Evolutionary conservation across 2,329 filamentous ascomycete genomes (phyloP), one percentile per base, ranked within the genome.

Genomic region (Elsinoe perseae): DNA sequence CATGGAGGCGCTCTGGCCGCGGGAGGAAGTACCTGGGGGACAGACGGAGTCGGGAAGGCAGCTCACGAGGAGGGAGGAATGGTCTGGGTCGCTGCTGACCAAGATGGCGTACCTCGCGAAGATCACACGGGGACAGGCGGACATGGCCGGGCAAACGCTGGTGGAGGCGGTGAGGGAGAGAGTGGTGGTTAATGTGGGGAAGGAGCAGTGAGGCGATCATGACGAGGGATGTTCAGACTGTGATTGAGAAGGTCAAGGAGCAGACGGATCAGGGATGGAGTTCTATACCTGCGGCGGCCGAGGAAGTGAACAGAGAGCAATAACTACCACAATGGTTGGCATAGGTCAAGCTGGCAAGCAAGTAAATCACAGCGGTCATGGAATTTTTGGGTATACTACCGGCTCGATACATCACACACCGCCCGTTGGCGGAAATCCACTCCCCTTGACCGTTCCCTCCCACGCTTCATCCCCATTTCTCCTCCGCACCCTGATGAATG

Each of bases 371-470:
- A n/a, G n/a, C n/a, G n/a, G n/a, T n/a, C n/a, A n/a, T n/a, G n/a
- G n/a, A n/a, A n/a, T n/a, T n/a, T n/a, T n/a, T n/a, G n/a, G n/a
- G n/a, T n/a, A n/a, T n/a, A n/a, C n/a, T n/a, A n/a, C n/a, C n/a
- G n/a, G n/a, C n/a, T n/a, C n/a, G n/a, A n/a, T n/a, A n/a, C n/a
- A n/a, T n/a, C n/a, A 36, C 32, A 36, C 32, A 14, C 32, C 66
- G 36, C 68, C 68, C 46, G 75, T 73, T 0, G 89, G 89, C 18
- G 91, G 92, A 66, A 95, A 95, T 59, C 77, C 85, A 21, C 87
- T 86, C n/a, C 82, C 73, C 64, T 83, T 80, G 60, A 83, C 78
- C 21, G 70, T 74, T 3, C 88, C 89, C 25, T 80, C 76, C 57
- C 78, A 82, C 4, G 70, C 74, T 3, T 89, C 89, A 27, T 80